phyloP scores from a whole-genome alignment of 305 asterid species.

The Fraxinus greggii region DNA sequence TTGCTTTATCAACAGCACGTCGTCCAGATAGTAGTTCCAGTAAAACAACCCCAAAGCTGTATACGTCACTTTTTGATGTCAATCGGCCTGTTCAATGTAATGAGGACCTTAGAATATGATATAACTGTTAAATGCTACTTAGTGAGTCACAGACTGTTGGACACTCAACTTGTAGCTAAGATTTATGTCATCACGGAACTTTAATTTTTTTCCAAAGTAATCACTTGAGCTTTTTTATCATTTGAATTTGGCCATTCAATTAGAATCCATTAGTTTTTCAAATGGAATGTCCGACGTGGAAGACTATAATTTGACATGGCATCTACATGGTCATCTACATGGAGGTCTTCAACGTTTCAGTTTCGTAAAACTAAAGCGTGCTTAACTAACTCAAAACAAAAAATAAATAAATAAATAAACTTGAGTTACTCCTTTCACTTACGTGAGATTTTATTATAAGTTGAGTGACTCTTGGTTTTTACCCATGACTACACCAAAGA shows the following conservation, averaged over 20 bases:
- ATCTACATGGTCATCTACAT: background rate
- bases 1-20: conserved; percentile 76
- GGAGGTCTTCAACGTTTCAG: background rate
- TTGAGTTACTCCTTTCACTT: background rate
- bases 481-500: background rate
- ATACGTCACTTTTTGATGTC: conserved; percentile 86
- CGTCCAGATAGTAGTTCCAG: conserved; percentile 85
- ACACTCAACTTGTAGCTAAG: background rate
- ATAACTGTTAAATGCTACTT: background rate
- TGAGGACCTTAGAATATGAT: background rate
- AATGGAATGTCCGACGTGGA: background rate
- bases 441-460: background rate
- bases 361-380: background rate
- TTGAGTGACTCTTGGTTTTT: background rate
- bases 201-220: background rate
- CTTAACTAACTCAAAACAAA: background rate
- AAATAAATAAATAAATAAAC: background rate
- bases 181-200: background rate
- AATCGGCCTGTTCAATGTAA: conserved; percentile 57
- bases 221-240: background rate
- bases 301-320: background rate
- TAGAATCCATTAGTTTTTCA: background rate
- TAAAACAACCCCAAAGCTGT: conserved; percentile 95
- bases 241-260: background rate
- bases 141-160: background rate